Evolutionary conservation across 1,284 basidiomycete genomes (phyloP), one percentile per base, ranked within the genome.

Genomic region (Cryptococcus deneoformans): DNA sequence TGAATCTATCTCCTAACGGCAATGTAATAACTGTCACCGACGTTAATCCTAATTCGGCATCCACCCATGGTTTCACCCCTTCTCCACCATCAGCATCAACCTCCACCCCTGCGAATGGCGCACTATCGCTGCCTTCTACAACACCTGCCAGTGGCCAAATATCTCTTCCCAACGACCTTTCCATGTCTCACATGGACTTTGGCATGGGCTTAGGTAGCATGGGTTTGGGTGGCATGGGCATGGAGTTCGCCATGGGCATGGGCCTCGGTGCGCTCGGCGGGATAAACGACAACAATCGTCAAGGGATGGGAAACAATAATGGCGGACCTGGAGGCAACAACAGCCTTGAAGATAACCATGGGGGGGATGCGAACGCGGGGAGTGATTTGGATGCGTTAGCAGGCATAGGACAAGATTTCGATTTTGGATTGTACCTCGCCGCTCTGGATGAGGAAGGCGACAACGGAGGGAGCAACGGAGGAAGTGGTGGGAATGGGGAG

Each of bases 351-450:
- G 20, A 20, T 20, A 20, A 20, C 20, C 20, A 20, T 16, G 9
- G 46, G 46, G 46, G 46, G 14, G 37, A n/a, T 29, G 44, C 14
- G 2, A 46, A 54, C 34, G 36, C 20, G 20, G 40, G 40, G n/a
- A 39, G n/a, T n/a, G 52, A 47, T 42, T 42, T n/a, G 40, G 40
- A n/a, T 42, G 40, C 10, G n/a, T 42, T 42, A n/a, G n/a, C 40
- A 35, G 62, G 57, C 5, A 40, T 50, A 16, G 36, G 16, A 6
- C 58, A 60, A 16, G 61, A 61, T 6, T 71, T 74, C 53, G 72
- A 74, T 58, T 73, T 75, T 50, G 62, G 58, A 6, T 56, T 67
- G 56, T 75, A 71, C 53, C 62, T 73, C 20, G 68, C 71, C 34
- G 69, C 65, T 40, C 57, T 71, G 42, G 71, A 67, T 38, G 73